phyloP scores from a whole-genome alignment of 805 yeast genomes.

The Lipomyces sp. region DNA sequence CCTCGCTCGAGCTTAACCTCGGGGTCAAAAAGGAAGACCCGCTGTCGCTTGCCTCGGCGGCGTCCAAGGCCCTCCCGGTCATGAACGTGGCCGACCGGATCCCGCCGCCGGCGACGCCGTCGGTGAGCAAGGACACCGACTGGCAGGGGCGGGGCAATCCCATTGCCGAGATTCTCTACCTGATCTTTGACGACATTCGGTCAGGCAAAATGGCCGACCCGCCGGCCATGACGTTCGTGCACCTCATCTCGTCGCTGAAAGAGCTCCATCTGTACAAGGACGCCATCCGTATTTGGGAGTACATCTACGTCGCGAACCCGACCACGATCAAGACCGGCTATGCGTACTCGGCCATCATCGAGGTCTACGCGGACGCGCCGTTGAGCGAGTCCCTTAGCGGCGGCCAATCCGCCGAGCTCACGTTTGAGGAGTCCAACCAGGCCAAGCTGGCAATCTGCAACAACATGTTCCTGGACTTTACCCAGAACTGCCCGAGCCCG shows the following conservation, averaged over 20 bases:
- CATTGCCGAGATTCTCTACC: too few species aligned
- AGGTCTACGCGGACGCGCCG: conserved; percentile 14
- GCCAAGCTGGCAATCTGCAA: background rate
- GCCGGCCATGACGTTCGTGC: background rate
- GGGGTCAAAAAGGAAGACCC: background rate
- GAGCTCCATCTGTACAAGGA: conserved; percentile 4
- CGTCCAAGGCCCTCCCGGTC: too few species aligned
- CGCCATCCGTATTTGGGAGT: conserved; percentile 13
- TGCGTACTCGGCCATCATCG: conserved; percentile 12
- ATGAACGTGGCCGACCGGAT: too few species aligned
- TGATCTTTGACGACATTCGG: too few species aligned
- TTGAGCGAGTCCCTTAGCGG: background rate
- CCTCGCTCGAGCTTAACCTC: background rate
- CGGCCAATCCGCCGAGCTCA: background rate
- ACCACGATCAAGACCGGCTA: background rate
- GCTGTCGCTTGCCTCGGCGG: too few species aligned
- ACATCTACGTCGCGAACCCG: background rate
- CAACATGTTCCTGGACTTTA: background rate
- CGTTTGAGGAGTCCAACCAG: background rate
- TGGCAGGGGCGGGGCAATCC: too few species aligned
- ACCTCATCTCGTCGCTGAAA: conserved; percentile 6
- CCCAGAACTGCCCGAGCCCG: background rate
- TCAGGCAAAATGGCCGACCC: background rate
- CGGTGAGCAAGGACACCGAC: too few species aligned
- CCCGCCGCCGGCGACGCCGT: too few species aligned